Conservation (phyloP, 148 eudicot species). For the Diospyros kaki region DNA sequence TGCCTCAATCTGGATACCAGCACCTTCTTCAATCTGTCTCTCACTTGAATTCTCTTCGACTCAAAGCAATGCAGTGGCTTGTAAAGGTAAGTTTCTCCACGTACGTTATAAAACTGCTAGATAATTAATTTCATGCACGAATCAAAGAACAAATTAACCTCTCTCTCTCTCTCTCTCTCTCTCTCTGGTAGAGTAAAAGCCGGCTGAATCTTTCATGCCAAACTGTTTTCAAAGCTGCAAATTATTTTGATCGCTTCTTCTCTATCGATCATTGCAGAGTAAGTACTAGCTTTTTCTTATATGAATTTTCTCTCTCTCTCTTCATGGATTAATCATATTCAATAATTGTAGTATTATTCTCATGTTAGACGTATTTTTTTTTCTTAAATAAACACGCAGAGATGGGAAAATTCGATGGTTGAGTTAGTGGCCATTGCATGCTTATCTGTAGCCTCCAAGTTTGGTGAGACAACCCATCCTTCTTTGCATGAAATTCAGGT, state of each 20-base stretch:
- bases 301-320: neutral
- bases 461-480: conserved; percentile 23
- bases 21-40: conserved; percentile 6
- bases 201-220: conserved; percentile 30
- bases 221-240: conserved; percentile 32
- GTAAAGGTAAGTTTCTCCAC: conserved; percentile 23
- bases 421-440: conserved; percentile 37
- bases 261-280: conserved; percentile 26
- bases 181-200: conserved; percentile 19
- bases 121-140: too few species aligned
- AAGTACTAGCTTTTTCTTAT: conserved; percentile 6
- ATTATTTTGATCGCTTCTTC: conserved; percentile 41
- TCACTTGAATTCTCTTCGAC: conserved; percentile 15
- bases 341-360: neutral
- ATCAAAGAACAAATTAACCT: neutral
- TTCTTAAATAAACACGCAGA: conserved; percentile 10
- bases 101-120: too few species aligned
- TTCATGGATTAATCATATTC: neutral
- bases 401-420: conserved; percentile 30
- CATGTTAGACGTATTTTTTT: too few species aligned
- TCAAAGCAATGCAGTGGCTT: conserved; percentile 32
- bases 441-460: conserved; percentile 37
- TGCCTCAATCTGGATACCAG: conserved; percentile 24
- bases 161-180: conserved; percentile 11
- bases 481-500: conserved; percentile 38